These are phyloP conservation scores for Tarenaya hassleriana DNA, from an alignment of 345 rosid genomes.

Conservation along the genomic window DNA sequence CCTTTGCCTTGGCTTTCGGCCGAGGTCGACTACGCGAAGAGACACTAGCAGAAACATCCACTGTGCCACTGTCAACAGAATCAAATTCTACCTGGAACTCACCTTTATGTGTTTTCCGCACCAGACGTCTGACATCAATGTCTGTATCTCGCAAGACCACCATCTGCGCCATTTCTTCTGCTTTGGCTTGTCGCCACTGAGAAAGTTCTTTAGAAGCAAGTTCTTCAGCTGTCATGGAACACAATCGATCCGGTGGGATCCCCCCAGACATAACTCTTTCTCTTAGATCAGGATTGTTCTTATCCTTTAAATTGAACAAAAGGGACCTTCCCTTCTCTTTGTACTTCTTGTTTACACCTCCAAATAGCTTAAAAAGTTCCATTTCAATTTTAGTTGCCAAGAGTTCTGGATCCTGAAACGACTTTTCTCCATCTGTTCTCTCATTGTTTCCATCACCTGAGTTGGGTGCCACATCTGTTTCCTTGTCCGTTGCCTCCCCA, in stretches of 20 bases:
- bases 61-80: constrained; percentile 43
- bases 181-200: constrained; percentile 93
- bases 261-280: constrained; percentile 78
- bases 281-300: constrained; percentile 82
- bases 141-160: constrained; percentile 76
- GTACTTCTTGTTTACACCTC: constrained; percentile 94
- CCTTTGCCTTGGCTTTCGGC: constrained; percentile 13
- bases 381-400: constrained; percentile 68
- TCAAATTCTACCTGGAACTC: constrained; percentile 88
- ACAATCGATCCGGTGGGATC: constrained; percentile 61
- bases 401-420: constrained; percentile 36
- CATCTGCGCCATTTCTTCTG: constrained; percentile 92
- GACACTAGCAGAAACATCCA: constrained; percentile 57
- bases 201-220: constrained; percentile 98
- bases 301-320: constrained; percentile 84
- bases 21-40: constrained; percentile 30
- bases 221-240: constrained; percentile 94
- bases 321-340: constrained; percentile 94
- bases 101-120: constrained; percentile 96
- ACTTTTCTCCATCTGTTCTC: constrained; percentile 14
- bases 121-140: constrained; percentile 69
- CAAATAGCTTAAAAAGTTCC: constrained; percentile 77
- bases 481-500: constrained; percentile 28
- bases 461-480: constrained; percentile 16
- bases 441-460: neutral